Percentiles rank a stretch among this genome's conserved stretches.
Conservation (phyloP, 176 grass and related monocot genomes). For the Sorghum bicolor region Sorghum_bicolor_NCBIv3 NC_012871.2:76318001-76318500, state of each 20-base stretch:
- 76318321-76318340: conserved; percentile 73
- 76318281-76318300: conserved; percentile 93
- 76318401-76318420: background rate
- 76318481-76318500: conserved; percentile 98
- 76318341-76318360: conserved; percentile 9
- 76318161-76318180: conserved; percentile 78
- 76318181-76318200: conserved; percentile 71
- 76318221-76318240: conserved; percentile 73
- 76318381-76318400: background rate
- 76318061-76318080: background rate
- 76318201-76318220: conserved; percentile 79
- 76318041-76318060: background rate
- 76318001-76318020: background rate
- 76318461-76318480: conserved; percentile 96
- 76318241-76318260: conserved; percentile 75
- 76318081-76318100: background rate
- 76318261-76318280: conserved; percentile 43
- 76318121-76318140: background rate
- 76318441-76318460: conserved; percentile 99
- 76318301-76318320: conserved; percentile 91
- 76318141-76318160: conserved; percentile 89
- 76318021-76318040: background rate
- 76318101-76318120: background rate
- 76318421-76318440: conserved; percentile 73
- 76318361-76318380: background rate